Conservation (phyloP, 129 eudicot species). For the Centella asiatica region DNA sequence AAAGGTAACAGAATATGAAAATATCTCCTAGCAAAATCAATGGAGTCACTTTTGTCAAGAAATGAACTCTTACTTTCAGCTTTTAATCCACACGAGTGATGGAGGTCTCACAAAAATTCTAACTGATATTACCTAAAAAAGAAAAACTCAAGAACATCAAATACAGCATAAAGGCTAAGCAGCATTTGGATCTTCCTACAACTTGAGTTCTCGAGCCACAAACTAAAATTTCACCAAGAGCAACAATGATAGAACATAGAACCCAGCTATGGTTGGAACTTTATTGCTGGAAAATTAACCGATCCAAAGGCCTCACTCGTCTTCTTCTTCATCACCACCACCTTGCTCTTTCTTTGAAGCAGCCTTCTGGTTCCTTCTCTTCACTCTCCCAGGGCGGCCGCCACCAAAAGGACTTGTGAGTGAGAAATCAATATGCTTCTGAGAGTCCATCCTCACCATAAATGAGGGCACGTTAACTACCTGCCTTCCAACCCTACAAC, state of each 20-base stretch:
- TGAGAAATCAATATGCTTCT: conserved; percentile 8
- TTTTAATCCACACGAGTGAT: too few species aligned
- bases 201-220: conserved; percentile 1
- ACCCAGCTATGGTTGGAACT: background rate
- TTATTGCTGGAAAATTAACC: background rate
- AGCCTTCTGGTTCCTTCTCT: conserved; percentile 22
- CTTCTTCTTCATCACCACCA: conserved; percentile 20
- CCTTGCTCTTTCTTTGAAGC: conserved; percentile 17
- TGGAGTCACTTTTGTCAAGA: too few species aligned
- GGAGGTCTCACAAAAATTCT: background rate
- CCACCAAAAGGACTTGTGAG: conserved; percentile 21
- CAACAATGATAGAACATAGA: background rate
- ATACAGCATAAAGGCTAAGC: background rate
- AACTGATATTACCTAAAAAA: background rate
- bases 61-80: too few species aligned
- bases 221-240: background rate
- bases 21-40: too few species aligned
- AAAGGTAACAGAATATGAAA: too few species aligned
- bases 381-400: conserved; percentile 21
- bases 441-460: conserved; percentile 17
- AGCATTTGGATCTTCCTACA: conserved; percentile 2
- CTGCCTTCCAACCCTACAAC: conserved; percentile 17
- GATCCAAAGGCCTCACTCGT: conserved; percentile 4
- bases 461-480: conserved; percentile 17
- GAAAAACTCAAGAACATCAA: background rate